These are phyloP conservation scores for Cercospora nicotianae DNA, from an alignment of 2,329 filamentous ascomycete genomes.

Conservation along the genomic window DNA sequence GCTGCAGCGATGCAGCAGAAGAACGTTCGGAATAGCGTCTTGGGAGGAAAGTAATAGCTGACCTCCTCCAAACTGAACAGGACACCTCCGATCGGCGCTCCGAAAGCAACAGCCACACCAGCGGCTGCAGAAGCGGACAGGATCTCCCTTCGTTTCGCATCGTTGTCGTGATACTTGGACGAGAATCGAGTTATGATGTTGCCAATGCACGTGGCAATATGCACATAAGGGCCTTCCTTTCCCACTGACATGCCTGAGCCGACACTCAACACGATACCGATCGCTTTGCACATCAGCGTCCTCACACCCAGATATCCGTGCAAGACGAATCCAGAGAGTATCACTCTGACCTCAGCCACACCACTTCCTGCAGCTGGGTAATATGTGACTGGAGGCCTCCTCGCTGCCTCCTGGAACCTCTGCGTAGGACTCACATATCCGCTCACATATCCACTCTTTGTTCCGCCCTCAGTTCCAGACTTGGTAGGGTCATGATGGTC, in stretches of 20 bases:
- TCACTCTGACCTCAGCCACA: constrained; percentile 95
- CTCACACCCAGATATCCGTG: constrained; percentile 91
- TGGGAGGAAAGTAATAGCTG: constrained; percentile 94
- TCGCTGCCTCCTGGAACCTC: constrained; percentile 42
- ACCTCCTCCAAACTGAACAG: constrained; percentile 95
- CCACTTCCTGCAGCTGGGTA: constrained; percentile 95
- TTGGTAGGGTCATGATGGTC: constrained; percentile 46
- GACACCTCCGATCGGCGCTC: constrained; percentile 84
- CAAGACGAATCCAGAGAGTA: constrained; percentile 94
- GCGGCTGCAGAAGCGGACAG: constrained; percentile 90
- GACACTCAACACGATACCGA: constrained; percentile 81
- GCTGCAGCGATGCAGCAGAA: constrained; percentile 94
- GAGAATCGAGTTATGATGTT: constrained; percentile 96
- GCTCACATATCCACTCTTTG: constrained; percentile 36
- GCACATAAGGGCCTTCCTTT: constrained; percentile 96
- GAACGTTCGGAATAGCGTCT: constrained; percentile 95
- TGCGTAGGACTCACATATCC: constrained; percentile 43
- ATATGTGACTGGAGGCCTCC: constrained; percentile 76
- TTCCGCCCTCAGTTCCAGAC: constrained; percentile 41
- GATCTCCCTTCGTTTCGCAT: constrained; percentile 89
- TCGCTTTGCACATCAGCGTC: constrained; percentile 81
- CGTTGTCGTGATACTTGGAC: constrained; percentile 87
- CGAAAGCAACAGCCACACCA: constrained; percentile 91
- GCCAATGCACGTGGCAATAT: constrained; percentile 91
- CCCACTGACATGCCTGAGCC: constrained; percentile 90